These are phyloP conservation scores for Nemania sp. DNA, from an alignment of 2,329 filamentous ascomycete species.

Conservation along the genomic window DNA sequence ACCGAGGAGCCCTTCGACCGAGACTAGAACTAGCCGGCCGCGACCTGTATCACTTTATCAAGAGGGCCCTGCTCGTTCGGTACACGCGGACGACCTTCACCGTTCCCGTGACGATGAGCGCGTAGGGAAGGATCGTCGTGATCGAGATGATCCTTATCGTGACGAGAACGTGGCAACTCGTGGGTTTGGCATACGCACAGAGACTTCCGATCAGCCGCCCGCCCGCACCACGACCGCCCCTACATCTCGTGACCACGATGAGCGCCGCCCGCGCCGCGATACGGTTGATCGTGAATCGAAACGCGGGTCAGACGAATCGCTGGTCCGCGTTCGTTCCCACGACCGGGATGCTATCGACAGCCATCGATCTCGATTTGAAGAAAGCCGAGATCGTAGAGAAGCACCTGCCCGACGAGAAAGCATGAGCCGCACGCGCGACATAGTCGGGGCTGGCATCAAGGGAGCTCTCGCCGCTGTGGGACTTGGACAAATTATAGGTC, in stretches of 20 bases:
- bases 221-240: constrained; percentile 50
- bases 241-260: constrained; percentile 54
- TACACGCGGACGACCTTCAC: constrained; percentile 62
- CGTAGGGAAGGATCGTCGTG: constrained; percentile 57
- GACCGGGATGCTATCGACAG: constrained; percentile 42
- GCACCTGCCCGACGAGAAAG: constrained; percentile 54
- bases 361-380: constrained; percentile 44
- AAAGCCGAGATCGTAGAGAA: constrained; percentile 46
- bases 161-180: constrained; percentile 61
- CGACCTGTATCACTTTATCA: constrained; percentile 67
- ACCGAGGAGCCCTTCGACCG: constrained; percentile 52
- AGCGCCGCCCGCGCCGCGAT: constrained; percentile 56
- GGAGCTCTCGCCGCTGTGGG: constrained; percentile 62
- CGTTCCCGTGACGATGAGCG: constrained; percentile 63
- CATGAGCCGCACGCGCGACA: constrained; percentile 61
- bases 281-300: constrained; percentile 48
- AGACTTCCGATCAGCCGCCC: constrained; percentile 49
- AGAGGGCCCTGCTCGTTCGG: constrained; percentile 59
- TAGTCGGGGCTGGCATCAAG: constrained; percentile 61
- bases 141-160: constrained; percentile 59
- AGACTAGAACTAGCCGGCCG: constrained; percentile 52
- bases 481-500: constrained; percentile 44
- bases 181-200: constrained; percentile 66
- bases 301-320: constrained; percentile 48
- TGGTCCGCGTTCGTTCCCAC: constrained; percentile 45